These are phyloP conservation scores for Sarocladium brachiariae DNA, from an alignment of 2,329 filamentous ascomycete genomes.

Conservation along the genomic window DNA sequence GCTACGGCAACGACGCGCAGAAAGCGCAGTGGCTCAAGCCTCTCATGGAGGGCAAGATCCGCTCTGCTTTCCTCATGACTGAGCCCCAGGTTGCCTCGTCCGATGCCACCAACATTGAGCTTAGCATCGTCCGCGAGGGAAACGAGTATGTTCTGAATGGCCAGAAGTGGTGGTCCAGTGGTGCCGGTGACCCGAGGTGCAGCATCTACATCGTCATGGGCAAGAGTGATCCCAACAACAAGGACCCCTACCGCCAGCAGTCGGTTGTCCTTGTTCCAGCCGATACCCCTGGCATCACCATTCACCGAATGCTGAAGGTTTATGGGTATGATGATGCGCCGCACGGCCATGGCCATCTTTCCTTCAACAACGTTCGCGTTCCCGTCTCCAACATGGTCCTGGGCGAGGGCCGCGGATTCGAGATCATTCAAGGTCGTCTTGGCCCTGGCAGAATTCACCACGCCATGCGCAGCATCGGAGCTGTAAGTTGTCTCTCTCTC, in stretches of 20 bases:
- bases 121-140: slow-evolving; percentile 76
- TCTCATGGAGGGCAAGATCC: slow-evolving; percentile 75
- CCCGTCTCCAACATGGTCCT: slow-evolving; percentile 79
- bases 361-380: slow-evolving; percentile 84
- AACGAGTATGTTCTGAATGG: slow-evolving; percentile 90
- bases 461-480: slow-evolving; percentile 90
- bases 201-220: slow-evolving; percentile 95
- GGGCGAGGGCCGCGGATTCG: slow-evolving; percentile 89
- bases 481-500: slow-evolving; percentile 54
- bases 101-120: slow-evolving; percentile 87
- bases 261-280: slow-evolving; percentile 87
- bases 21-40: slow-evolving; percentile 79
- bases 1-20: slow-evolving; percentile 80
- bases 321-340: slow-evolving; percentile 98
- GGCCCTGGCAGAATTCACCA: slow-evolving; percentile 96
- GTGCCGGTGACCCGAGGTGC: slow-evolving; percentile 88
- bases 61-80: slow-evolving; percentile 90
- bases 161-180: slow-evolving; percentile 98
- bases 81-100: slow-evolving; percentile 83
- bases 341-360: slow-evolving; percentile 91
- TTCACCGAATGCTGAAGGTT: slow-evolving; percentile 87
- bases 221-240: slow-evolving; percentile 73
- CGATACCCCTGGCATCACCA: slow-evolving; percentile 75
- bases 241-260: slow-evolving; percentile 79
- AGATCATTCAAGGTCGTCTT: slow-evolving; percentile 95